Base-by-base conservation (phyloP, 2,329 filamentous ascomycete genomes). In the Arachnopeziza araneosa region DNA sequence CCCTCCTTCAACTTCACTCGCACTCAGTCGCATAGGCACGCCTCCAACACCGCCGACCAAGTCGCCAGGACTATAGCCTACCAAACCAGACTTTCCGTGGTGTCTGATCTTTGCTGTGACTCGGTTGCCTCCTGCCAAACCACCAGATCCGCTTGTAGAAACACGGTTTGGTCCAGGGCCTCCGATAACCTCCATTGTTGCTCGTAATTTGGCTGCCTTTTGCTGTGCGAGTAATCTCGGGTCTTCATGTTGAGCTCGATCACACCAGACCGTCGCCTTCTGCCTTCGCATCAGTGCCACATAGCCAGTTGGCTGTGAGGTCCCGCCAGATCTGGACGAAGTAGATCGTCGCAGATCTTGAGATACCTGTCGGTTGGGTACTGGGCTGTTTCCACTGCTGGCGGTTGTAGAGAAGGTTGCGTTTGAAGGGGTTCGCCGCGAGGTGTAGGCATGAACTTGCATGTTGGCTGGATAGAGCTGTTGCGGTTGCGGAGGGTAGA, bases 231-330 rank as follows among this genome's bases (percentile, higher is more conserved):
- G 78, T 60, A 95, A 78, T 55, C 91, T 84, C 0, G 93, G 91
- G 73, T 99, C 95, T 75, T 98, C 92, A 63, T 90, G 87, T 74
- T 99, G 95, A 10, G 93, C 84, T 57, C 93, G 88, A 72, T 98
- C 95, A 78, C 93, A 97, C 95, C 95, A 99, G 4, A 99, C 95
- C 0, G 95, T 99, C 32, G 92, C 95, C 74, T 98, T 98, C 76
- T 99, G 95, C 74, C 93, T 93, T 64, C 95, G 86, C 77, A 99
- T 88, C n/a, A 97, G 82, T 44, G 95, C 93, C 56, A 99, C 95
- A 75, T 99, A 99, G 65, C 91, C 87, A n/a, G 82, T 82, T 1
- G 88, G 77, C 63, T 74, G 65, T 22, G 66, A 68, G 24, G 74
- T 72, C 53, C 78, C 78, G 63, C 82, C 83, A 23, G 91, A 96